Base-by-base conservation (phyloP, 176 grass and related monocot species). In the Oryza coarctata region DNA sequence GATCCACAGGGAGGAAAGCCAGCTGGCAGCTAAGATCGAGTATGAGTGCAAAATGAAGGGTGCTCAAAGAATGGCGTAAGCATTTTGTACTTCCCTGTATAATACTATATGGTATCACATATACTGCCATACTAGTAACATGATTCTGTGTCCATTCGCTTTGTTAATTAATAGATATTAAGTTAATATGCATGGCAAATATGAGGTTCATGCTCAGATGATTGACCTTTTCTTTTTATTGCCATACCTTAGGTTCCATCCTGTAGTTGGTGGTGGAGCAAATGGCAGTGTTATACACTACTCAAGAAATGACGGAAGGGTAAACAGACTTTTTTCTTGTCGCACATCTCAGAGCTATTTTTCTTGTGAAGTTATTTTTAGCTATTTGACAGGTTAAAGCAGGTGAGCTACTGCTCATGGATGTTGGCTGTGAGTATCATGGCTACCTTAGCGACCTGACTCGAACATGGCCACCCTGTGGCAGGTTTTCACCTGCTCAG, bases 11-110 rank as follows among this genome's bases (percentile, higher is more conserved):
- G 85, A 93, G 41, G 96, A 98, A 69, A 98, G 93, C 71, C 90
- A 88, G 29, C 76, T 98, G 23, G 90, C 93, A 25, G 93, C 96
- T 35, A 95, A 93, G 78, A 88, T 98, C 43, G 96, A 95, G 76
- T 95, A 80, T 31, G 91, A 98, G 27, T 98, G 96, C 89, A 95
- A 98, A 91, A 93, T 95, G 93, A 89, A 93, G 90, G 96, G 96
- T 47, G 93, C 96, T 14, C 91, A 98, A 85, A 93, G 96, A 90
- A 95, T 95, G 95, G 92, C 89, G 90, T 98, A 89, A 98, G 92
- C 50, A 76, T 74, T 84, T 67, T 43, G 58, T 81, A 71, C 65
- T 50, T 73, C 65, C 62, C 22, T 81, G 35, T 71, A 35, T 74
- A 60, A 68, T 62, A 12, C 23, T 62, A 26, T 55, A 61, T 57